Evolutionary conservation across 768 basidiomycete genomes (phyloP).

Genomic region (Leucogyrophana mollusca): DNA sequence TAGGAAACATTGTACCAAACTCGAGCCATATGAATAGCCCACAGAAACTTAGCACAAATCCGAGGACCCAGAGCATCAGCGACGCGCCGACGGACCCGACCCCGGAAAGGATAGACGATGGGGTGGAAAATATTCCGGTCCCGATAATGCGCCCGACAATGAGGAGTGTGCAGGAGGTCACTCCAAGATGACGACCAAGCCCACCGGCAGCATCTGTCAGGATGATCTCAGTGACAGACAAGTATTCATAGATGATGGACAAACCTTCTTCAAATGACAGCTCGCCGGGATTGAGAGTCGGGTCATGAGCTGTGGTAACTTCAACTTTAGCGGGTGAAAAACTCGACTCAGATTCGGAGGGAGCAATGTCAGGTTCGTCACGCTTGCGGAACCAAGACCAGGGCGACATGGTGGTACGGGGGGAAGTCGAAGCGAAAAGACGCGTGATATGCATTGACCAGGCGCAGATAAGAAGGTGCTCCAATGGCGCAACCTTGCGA

Average conservation of each 20-base stretch:
- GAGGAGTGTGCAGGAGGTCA: slow-evolving; percentile 55
- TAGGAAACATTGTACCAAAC: slow-evolving; percentile 61
- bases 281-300: slow-evolving; percentile 38
- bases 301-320: slow-evolving; percentile 8
- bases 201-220: slow-evolving; percentile 48
- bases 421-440: too few species aligned
- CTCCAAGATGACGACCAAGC: slow-evolving; percentile 56
- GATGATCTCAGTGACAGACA: background rate
- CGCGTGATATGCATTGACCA: too few species aligned
- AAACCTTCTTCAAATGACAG: slow-evolving; percentile 51
- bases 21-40: slow-evolving; percentile 65
- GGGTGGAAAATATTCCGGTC: slow-evolving; percentile 66
- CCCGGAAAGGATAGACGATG: slow-evolving; percentile 54
- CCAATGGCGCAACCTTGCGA: too few species aligned
- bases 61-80: slow-evolving; percentile 63
- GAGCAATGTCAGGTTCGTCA: background rate
- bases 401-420: slow-evolving; percentile 9
- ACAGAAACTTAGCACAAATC: slow-evolving; percentile 56
- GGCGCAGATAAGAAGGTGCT: too few species aligned
- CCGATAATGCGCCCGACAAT: slow-evolving; percentile 61
- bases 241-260: background rate
- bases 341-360: background rate
- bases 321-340: slow-evolving; percentile 1
- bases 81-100: slow-evolving; percentile 61
- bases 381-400: slow-evolving; percentile 6